phyloP scores from a whole-genome alignment of 1,284 basidiomycete species.

The Moniliophthora roreri region DNA sequence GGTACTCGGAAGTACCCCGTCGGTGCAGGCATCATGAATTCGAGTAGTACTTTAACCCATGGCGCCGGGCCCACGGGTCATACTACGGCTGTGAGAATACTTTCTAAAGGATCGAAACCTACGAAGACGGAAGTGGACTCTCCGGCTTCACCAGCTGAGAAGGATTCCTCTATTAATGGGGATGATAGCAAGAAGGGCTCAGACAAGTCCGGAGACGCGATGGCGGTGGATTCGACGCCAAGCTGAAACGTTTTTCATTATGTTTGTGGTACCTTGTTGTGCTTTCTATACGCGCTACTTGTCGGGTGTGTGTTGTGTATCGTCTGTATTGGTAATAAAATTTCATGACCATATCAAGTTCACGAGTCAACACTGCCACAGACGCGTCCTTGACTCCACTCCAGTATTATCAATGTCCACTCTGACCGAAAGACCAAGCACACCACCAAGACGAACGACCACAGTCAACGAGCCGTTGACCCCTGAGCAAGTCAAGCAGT shows the following conservation, averaged over 20 bases:
- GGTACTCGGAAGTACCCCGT: slow-evolving; percentile 62
- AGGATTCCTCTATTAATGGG: neutral
- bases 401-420: neutral
- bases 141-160: slow-evolving; percentile 17
- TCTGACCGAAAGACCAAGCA: neutral
- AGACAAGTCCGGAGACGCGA: neutral
- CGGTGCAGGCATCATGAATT: slow-evolving; percentile 66
- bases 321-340: too few relatives aligned
- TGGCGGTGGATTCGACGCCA: neutral
- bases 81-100: slow-evolving; percentile 50
- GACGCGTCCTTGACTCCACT: too few relatives aligned
- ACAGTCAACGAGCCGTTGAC: slow-evolving; percentile 23
- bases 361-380: too few relatives aligned
- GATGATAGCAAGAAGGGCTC: neutral
- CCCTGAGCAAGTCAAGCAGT: slow-evolving; percentile 44
- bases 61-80: slow-evolving; percentile 74
- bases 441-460: neutral
- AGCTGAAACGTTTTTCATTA: neutral
- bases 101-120: slow-evolving; percentile 30
- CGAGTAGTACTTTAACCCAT: slow-evolving; percentile 56
- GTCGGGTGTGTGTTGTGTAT: neutral
- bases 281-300: neutral
- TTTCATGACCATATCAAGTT: too few relatives aligned
- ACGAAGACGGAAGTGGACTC: slow-evolving; percentile 49
- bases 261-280: neutral